Base-by-base conservation (phyloP, 441 rosid species). In the Euphorbia celastroides region DNA sequence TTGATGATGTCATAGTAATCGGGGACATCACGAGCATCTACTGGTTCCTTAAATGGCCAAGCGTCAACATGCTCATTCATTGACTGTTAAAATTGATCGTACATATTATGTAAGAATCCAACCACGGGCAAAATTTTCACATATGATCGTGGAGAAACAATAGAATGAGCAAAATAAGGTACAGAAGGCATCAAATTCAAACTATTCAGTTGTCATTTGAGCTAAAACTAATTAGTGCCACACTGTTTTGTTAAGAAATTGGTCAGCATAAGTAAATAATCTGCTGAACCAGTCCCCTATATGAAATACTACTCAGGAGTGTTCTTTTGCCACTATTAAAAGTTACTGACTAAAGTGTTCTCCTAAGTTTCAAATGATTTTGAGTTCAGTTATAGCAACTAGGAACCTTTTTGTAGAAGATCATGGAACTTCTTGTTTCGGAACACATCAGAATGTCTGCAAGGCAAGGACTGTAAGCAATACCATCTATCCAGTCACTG, bases 1-100 rank as follows among this genome's bases (percentile, higher is more conserved):
- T 88, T 92, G 73, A 95, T 95, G 75, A 95, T 88, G 70, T 86
- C 97, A 76, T 92, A 90, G 77, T 95, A 95, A 86, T 92, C 99
- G 46, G 99, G 98, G 72, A 87, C 99, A 75, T 95, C 99, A 46
- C 89, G 91, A 56, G 78, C 80, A 84, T 95, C 97, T 41, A 95
- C 97, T 51, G 99, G 97, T 64, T 95, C 99, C 86, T 85, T 90
- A 74, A 90, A 92, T 36, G 99, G 98, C 99, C 99, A 95, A 60
- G 96, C 90, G 82, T 95, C 98, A 65, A 77, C 86, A 65, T 95
- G 95, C 34, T 95, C 99, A 69, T 85, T 88, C 95, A 95, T 83
- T 34, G 96, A 68, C 99, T 92, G 89, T 66, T 71, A 36, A 70
- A 36, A 74, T 28, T 10, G 16, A 59, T 31, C 60, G 51, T 73